Evolutionary conservation across 352 stramenopile genomes (phyloP).

Genomic region (Globisporangium alternatum): DNA sequence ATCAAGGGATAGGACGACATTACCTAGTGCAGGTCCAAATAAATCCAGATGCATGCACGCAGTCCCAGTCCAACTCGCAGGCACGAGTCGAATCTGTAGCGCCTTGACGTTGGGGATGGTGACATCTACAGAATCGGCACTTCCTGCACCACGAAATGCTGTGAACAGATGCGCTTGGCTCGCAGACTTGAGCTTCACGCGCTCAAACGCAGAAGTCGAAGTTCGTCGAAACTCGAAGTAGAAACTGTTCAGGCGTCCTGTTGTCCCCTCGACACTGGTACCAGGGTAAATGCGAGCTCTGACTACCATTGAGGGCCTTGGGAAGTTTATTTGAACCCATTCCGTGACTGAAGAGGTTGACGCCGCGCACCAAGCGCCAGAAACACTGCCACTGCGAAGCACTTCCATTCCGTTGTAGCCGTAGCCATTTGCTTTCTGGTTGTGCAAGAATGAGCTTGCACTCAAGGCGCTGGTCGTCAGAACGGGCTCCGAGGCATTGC

Average conservation of each 20-base stretch:
- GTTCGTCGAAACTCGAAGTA: slow-evolving; percentile 6
- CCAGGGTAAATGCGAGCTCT: slow-evolving; percentile 26
- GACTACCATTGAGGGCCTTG: slow-evolving; percentile 38
- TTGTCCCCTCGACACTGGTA: slow-evolving; percentile 15
- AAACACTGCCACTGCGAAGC: slow-evolving; percentile 21
- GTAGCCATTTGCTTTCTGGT: slow-evolving; percentile 40
- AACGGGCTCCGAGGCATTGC: not conserved
- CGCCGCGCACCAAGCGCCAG: slow-evolving; percentile 39
- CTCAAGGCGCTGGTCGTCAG: slow-evolving; percentile 8
- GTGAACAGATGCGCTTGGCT: slow-evolving; percentile 5
- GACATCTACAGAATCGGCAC: not conserved
- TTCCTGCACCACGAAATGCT: not conserved
- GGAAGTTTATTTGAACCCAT: slow-evolving; percentile 48
- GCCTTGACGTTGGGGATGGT: slow-evolving; percentile 28
- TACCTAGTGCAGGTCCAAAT: slow-evolving; percentile 42
- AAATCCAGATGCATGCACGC: slow-evolving; percentile 46
- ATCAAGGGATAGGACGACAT: not conserved
- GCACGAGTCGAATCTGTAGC: slow-evolving; percentile 39
- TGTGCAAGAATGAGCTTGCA: slow-evolving; percentile 30
- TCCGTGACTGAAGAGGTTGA: slow-evolving; percentile 18
- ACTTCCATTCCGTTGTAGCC: slow-evolving; percentile 32
- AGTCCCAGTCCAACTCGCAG: slow-evolving; percentile 29
- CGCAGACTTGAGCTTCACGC: not conserved
- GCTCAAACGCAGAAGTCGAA: not conserved
- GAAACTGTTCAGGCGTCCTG: slow-evolving; percentile 7